Conservation (phyloP, 345 rosid genomes). For the Ricinus communis region DNA sequence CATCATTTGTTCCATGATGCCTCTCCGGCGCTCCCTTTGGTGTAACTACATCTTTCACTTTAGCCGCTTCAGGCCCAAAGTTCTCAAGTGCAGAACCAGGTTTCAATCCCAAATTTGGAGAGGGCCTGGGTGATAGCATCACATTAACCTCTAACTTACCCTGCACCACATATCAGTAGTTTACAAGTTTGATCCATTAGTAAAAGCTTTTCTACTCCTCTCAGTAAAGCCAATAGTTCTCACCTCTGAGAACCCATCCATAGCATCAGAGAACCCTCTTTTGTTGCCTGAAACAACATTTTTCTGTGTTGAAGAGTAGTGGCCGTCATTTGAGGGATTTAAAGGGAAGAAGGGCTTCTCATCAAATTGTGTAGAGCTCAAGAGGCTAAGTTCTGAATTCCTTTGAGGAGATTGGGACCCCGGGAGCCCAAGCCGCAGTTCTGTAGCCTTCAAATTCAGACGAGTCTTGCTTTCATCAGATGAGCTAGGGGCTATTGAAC, state of each 20-base stretch:
- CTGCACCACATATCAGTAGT: constrained; percentile 35
- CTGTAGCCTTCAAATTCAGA: constrained; percentile 35
- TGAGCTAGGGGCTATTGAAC: constrained; percentile 16
- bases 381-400: constrained; percentile 18
- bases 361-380: constrained; percentile 24
- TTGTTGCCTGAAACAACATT: constrained; percentile 34
- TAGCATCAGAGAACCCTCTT: constrained; percentile 54
- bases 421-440: constrained; percentile 36
- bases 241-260: constrained; percentile 58
- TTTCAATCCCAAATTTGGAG: constrained; percentile 48
- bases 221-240: constrained; percentile 12
- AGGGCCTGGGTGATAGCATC: constrained; percentile 30
- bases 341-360: constrained; percentile 37
- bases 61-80: constrained; percentile 43
- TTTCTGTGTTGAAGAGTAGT: constrained; percentile 22
- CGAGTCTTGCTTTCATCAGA: constrained; percentile 19
- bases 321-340: constrained; percentile 27
- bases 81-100: constrained; percentile 48
- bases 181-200: constrained; percentile 17
- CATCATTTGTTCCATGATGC: constrained; percentile 32
- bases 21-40: constrained; percentile 39
- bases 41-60: constrained; percentile 37
- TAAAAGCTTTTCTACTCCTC: not conserved
- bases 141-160: constrained; percentile 40
- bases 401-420: constrained; percentile 40